A percentile compares a stretch with the other conserved stretches of the same genome.
Evolutionary conservation across 2,329 filamentous ascomycete species (phyloP).

Genomic region (Pseudocercospora eumusae): DNA sequence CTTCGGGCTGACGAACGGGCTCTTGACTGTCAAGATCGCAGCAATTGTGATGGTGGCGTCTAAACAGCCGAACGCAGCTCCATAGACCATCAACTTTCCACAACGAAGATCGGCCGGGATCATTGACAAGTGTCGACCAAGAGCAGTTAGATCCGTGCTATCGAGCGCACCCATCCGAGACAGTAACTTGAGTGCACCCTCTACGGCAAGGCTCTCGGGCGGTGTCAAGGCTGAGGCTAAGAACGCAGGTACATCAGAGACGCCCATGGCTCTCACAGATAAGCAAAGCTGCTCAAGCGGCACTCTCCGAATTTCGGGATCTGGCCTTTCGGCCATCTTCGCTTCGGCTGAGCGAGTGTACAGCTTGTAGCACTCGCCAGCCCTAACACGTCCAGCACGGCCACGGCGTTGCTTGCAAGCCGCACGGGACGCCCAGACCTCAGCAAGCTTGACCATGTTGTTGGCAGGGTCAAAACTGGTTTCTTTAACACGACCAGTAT

Average conservation of each 20-base stretch:
- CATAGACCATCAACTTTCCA: slow-evolving; percentile 93
- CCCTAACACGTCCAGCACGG: slow-evolving; percentile 87
- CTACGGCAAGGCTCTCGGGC: slow-evolving; percentile 79
- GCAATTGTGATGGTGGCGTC: slow-evolving; percentile 87
- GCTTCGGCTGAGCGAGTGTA: slow-evolving; percentile 83
- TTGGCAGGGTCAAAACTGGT: slow-evolving; percentile 89
- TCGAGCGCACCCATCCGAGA: slow-evolving; percentile 85
- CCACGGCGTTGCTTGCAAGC: slow-evolving; percentile 93
- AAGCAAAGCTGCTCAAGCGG: slow-evolving; percentile 92
- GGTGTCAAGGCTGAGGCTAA: slow-evolving; percentile 85
- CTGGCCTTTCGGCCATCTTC: slow-evolving; percentile 83
- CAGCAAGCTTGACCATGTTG: slow-evolving; percentile 91
- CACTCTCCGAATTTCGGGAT: slow-evolving; percentile 90
- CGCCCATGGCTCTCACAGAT: slow-evolving; percentile 92
- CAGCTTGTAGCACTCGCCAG: slow-evolving; percentile 91
- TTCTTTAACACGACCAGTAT: slow-evolving; percentile 93
- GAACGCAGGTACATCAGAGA: slow-evolving; percentile 77
- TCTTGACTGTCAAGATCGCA: slow-evolving; percentile 84
- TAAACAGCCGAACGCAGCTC: slow-evolving; percentile 88
- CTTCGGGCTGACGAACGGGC: slow-evolving; percentile 81
- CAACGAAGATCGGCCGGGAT: slow-evolving; percentile 91
- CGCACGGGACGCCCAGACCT: slow-evolving; percentile 91
- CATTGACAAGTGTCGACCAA: slow-evolving; percentile 90
- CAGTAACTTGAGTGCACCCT: slow-evolving; percentile 77
- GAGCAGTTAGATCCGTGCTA: slow-evolving; percentile 80